These are phyloP conservation scores for Scleromitrula shiraiana DNA, from an alignment of 2,329 filamentous ascomycete species.

Conservation along the genomic window DNA sequence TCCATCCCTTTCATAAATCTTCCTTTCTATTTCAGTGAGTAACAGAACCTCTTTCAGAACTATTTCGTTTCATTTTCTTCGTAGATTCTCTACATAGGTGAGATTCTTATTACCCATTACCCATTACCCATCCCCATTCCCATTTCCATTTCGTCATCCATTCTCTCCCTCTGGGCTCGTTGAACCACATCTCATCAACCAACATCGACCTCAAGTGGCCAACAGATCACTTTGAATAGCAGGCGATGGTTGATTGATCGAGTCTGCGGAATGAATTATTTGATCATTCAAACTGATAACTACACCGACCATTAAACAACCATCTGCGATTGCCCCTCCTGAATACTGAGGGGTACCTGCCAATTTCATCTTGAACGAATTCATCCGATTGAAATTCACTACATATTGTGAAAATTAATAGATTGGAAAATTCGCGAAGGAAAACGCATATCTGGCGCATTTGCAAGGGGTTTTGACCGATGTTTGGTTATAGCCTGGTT, in stretches of 20 bases:
- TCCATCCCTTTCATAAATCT: slow-evolving; percentile 3
- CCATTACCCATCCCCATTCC: no score
- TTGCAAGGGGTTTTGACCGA: slow-evolving; percentile 1
- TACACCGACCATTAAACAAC: neutral
- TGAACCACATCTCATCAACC: neutral
- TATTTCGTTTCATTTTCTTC: neutral
- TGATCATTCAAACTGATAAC: neutral
- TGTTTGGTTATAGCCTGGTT: slow-evolving; percentile 2
- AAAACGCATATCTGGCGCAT: slow-evolving; percentile 6
- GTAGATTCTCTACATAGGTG: slow-evolving; percentile 3
- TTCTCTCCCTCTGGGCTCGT: slow-evolving; percentile 9
- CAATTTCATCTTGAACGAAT: neutral
- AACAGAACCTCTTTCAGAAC: neutral
- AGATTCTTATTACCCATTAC: slow-evolving; percentile 5
- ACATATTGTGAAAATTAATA: neutral
- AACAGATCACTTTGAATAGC: neutral
- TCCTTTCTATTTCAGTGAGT: slow-evolving; percentile 2
- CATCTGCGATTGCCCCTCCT: slow-evolving; percentile 22
- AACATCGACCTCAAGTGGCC: neutral
- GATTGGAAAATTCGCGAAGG: neutral
- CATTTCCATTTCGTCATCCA: slow-evolving; percentile 2
- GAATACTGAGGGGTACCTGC: slow-evolving; percentile 22
- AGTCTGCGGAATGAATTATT: neutral
- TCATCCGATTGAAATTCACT: neutral
- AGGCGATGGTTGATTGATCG: neutral